phyloP scores from a whole-genome alignment of 2,329 filamentous ascomycete genomes.

The Leptosphaerulina australis region DNA sequence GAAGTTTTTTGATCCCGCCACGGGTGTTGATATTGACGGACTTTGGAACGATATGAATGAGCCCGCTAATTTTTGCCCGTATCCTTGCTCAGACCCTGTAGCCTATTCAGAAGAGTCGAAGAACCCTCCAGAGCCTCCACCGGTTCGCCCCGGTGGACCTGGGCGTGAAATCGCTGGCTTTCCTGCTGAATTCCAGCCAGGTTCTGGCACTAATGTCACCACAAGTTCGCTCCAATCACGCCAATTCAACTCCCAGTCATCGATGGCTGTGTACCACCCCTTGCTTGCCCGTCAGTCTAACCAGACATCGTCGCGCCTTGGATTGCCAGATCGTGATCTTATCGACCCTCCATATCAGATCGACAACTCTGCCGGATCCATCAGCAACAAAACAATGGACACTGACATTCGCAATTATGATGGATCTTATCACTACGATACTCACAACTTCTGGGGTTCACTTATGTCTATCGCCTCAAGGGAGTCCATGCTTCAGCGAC shows the following conservation, averaged over 20 bases:
- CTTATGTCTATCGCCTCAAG: constrained; percentile 74
- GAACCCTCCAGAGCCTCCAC: constrained; percentile 67
- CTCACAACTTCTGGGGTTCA: constrained; percentile 75
- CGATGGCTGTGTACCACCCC: constrained; percentile 19
- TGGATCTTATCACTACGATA: constrained; percentile 72
- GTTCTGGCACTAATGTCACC: constrained; percentile 22
- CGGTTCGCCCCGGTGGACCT: constrained; percentile 63
- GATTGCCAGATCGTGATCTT: constrained; percentile 68
- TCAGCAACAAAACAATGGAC: constrained; percentile 60
- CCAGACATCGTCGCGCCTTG: constrained; percentile 51
- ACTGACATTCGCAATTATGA: constrained; percentile 72
- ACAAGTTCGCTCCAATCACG: constrained; percentile 19
- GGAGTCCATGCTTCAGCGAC: constrained; percentile 69
- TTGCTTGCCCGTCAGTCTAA: constrained; percentile 31
- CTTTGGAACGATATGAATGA: constrained; percentile 62
- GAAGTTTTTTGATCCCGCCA: constrained; percentile 67
- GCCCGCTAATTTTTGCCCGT: constrained; percentile 44
- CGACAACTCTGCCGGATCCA: constrained; percentile 56
- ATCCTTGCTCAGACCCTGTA: constrained; percentile 56
- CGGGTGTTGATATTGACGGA: constrained; percentile 75
- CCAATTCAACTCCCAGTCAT: constrained; percentile 4
- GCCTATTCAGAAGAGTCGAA: constrained; percentile 50
- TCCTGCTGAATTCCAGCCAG: constrained; percentile 69
- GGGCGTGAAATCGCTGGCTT: constrained; percentile 71
- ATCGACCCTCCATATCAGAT: constrained; percentile 70